Conservation (phyloP, 371 early-diverging fungal genomes). For the Zopfochytrium polystomum region DNA sequence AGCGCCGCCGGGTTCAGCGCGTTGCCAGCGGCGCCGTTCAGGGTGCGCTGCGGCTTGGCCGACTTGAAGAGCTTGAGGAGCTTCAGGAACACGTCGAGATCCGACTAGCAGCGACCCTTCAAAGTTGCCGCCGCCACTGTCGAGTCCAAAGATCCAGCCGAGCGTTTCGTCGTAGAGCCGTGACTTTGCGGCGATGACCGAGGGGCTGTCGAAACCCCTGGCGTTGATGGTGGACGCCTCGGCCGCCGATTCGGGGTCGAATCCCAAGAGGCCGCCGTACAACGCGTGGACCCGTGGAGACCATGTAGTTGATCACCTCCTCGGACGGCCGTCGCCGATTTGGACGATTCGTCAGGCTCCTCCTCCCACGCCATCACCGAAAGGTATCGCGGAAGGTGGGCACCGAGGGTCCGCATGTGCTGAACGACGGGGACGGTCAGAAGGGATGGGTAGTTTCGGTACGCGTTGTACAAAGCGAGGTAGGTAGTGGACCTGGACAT, state of each 20-base stretch:
- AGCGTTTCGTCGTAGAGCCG: constrained; percentile 15
- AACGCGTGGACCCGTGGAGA: too few relatives aligned
- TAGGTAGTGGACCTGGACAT: constrained; percentile 26
- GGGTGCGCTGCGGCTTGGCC: constrained; percentile 4
- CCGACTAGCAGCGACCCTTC: constrained; percentile 14
- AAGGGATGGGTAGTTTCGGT: constrained; percentile 12
- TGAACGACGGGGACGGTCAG: constrained; percentile 16
- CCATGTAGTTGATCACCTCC: constrained; percentile 14
- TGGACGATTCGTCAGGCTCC: too few relatives aligned
- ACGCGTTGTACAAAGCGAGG: constrained; percentile 22
- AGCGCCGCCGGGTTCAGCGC: constrained; percentile 4
- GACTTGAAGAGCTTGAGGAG: constrained; percentile 14
- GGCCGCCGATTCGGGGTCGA: constrained; percentile 25
- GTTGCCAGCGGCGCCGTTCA: background rate
- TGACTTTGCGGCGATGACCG: constrained; percentile 11
- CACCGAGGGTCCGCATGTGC: constrained; percentile 22
- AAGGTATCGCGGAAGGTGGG: constrained; percentile 27
- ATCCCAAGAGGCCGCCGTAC: constrained; percentile 28
- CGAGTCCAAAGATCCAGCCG: too few relatives aligned
- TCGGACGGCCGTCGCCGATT: background rate
- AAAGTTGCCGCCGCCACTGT: background rate
- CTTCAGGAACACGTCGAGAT: constrained; percentile 26
- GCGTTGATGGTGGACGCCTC: constrained; percentile 2
- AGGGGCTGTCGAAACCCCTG: constrained; percentile 12
- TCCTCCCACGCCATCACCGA: too few relatives aligned